phyloP scores from a whole-genome alignment of 306 rosid genomes.

The Acmispon strigosus region DNA sequence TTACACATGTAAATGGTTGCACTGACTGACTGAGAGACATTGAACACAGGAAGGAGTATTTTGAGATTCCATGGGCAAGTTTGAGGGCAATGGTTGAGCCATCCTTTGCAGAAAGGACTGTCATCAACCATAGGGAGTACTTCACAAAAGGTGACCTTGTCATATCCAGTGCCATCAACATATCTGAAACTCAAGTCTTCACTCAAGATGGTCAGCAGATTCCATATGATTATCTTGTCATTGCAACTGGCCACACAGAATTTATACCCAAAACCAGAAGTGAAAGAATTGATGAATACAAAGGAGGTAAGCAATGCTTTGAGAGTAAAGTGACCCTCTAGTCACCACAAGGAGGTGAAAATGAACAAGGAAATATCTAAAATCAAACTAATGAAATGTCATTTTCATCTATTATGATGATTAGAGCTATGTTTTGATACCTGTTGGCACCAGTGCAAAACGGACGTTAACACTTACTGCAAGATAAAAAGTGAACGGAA shows the following conservation, averaged over 20 bases:
- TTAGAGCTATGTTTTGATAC: background rate
- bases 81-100: slow-evolving; percentile 87
- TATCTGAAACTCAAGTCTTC: slow-evolving; percentile 62
- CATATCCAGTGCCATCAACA: slow-evolving; percentile 44
- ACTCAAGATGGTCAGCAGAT: slow-evolving; percentile 53
- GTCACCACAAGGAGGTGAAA: background rate
- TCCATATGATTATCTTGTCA: slow-evolving; percentile 65
- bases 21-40: background rate
- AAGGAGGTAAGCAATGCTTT: slow-evolving; percentile 40
- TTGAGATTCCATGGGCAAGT: slow-evolving; percentile 85
- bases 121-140: slow-evolving; percentile 70
- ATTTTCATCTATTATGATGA: background rate
- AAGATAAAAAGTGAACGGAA: too few relatives aligned
- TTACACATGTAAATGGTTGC: too few relatives aligned
- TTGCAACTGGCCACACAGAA: slow-evolving; percentile 70
- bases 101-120: slow-evolving; percentile 56
- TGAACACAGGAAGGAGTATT: slow-evolving; percentile 75
- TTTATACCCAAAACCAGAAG: slow-evolving; percentile 45
- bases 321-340: background rate
- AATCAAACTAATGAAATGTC: background rate
- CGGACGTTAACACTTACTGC: too few relatives aligned
- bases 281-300: slow-evolving; percentile 52
- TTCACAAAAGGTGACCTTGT: slow-evolving; percentile 57
- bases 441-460: too few relatives aligned
- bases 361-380: background rate